A percentile compares a stretch with the other conserved stretches of the same genome.
Evolutionary conservation across 116 monocot species (phyloP).

Genomic region (Phalaenopsis hybrid): DNA sequence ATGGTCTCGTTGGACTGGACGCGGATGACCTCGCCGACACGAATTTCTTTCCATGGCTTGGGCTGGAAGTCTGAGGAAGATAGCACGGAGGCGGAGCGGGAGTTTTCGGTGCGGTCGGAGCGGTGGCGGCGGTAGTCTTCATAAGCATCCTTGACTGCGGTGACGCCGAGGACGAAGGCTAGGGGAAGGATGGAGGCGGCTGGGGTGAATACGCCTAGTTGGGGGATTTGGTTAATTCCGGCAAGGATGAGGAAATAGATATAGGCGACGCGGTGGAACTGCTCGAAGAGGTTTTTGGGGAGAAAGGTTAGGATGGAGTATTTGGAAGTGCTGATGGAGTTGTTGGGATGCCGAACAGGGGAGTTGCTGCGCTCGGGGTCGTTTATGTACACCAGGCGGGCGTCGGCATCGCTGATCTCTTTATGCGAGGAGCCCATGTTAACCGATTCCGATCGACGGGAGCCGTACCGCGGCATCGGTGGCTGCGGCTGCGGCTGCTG

Average conservation of each 20-base stretch:
- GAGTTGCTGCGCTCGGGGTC: constrained; percentile 34
- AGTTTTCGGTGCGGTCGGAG: constrained; percentile 36
- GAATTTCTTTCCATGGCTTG: constrained; percentile 33
- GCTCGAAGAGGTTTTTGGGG: constrained; percentile 47
- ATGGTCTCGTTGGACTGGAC: constrained; percentile 26
- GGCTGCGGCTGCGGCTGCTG: constrained; percentile 5
- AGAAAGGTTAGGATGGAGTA: constrained; percentile 37
- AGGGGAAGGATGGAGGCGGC: constrained; percentile 36
- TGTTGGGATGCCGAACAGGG: constrained; percentile 26
- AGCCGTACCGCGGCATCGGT: constrained; percentile 1
- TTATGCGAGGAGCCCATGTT: constrained; percentile 40
- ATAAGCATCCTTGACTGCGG: constrained; percentile 43
- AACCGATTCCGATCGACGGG: constrained; percentile 37
- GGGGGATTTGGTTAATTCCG: constrained; percentile 37
- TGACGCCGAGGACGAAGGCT: constrained; percentile 33
- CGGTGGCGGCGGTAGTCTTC: constrained; percentile 41
- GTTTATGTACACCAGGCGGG: constrained; percentile 57
- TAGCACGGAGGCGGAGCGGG: constrained; percentile 18
- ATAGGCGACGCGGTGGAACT: constrained; percentile 48
- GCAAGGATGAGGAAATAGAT: constrained; percentile 46
- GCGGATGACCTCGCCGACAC: constrained; percentile 29
- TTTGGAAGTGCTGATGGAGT: constrained; percentile 52
- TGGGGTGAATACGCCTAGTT: constrained; percentile 30
- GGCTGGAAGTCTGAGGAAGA: constrained; percentile 10
- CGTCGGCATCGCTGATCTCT: constrained; percentile 66